Percentiles rank a stretch among this genome's conserved stretches.
Evolutionary conservation across 2,329 filamentous ascomycete species (phyloP).

Genomic region (Diaporthe citrichinensis): DNA sequence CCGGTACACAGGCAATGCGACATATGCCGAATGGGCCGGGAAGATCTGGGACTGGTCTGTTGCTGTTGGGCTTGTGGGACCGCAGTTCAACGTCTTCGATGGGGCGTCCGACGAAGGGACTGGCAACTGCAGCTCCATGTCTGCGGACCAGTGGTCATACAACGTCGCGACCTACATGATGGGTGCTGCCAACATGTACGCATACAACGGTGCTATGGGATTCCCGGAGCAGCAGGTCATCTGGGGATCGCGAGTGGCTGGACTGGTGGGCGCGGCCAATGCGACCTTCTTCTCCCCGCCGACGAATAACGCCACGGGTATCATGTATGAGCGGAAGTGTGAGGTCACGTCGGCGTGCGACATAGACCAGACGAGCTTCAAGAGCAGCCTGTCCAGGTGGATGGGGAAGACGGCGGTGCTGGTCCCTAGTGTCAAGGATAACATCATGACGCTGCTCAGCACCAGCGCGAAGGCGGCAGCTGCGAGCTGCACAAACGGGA

Average conservation of each 20-base stretch:
- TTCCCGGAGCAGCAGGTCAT: constrained; percentile 50
- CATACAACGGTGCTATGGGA: constrained; percentile 53
- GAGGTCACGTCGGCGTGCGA: constrained; percentile 66
- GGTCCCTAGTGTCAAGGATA: constrained; percentile 52
- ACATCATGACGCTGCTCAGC: constrained; percentile 54
- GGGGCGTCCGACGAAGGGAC: constrained; percentile 63
- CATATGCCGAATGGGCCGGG: constrained; percentile 72
- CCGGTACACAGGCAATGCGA: constrained; percentile 75
- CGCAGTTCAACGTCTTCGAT: constrained; percentile 62
- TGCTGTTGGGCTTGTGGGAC: constrained; percentile 58
- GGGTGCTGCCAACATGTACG: constrained; percentile 56
- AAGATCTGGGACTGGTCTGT: constrained; percentile 70
- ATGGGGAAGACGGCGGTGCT: constrained; percentile 55
- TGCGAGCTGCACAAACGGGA: constrained; percentile 61
- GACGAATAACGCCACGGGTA: constrained; percentile 48
- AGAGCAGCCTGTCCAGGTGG: constrained; percentile 70
- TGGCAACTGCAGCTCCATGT: constrained; percentile 59
- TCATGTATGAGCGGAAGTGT: constrained; percentile 69
- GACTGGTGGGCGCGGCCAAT: constrained; percentile 60
- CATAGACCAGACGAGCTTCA: constrained; percentile 69
- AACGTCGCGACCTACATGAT: constrained; percentile 64
- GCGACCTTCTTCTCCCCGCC: constrained; percentile 62
- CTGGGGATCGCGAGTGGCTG: constrained; percentile 63
- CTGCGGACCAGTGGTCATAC: constrained; percentile 64
- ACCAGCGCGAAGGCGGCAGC: constrained; percentile 57